Base-by-base conservation (phyloP, 495 filamentous ascomycete genomes). In the Haplographium delicatum region DNA sequence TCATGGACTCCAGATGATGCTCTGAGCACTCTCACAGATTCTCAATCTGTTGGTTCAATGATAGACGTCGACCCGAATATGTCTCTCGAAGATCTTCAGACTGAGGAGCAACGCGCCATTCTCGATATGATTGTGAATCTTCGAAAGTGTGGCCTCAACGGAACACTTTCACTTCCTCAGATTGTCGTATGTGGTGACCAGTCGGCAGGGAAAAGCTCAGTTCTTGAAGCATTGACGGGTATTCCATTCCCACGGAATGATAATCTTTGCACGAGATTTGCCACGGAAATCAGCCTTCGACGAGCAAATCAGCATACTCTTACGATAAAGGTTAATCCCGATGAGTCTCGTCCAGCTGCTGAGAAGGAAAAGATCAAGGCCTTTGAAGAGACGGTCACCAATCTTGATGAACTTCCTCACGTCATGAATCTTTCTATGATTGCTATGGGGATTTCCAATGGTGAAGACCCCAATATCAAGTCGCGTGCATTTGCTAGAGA, bases 211-310 rank as follows among this genome's bases (percentile, higher is more conserved):
- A 82, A 81, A 48, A 79, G 75, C 57, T 83, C 80, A 0, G 80
- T 85, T 2, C 70, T 84, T 0, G 81, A 84, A 49, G 81, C 79
- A 3, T 70, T 85, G n/a, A 80, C 79, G 1, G 75, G 74, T 15
- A 71, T 85, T 10, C 65, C 71, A 1, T 83, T 85, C 51, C 75
- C 76, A 0, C 56, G 60, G 2, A 72, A 66, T 38, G 68, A 69
- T 40, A 73, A 59, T 38, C 60, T 79, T 0, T 76, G 72, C 49
- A 80, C 76, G 1, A 51, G 72, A 28, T 80, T 76, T 56, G 66
- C 76, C 8, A 80, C 71, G 1, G 72, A 81, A 53, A 58, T 81
- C 19, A 63, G 75, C 24, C 69, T 81, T 20, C 69, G 75, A 2
- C 62, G 68, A 13, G 54, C 27, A 44, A 10, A 56, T 8, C 23